These are phyloP conservation scores for Mycena sanguinolenta DNA, from an alignment of 768 basidiomycete genomes.

Conservation along the genomic window DNA sequence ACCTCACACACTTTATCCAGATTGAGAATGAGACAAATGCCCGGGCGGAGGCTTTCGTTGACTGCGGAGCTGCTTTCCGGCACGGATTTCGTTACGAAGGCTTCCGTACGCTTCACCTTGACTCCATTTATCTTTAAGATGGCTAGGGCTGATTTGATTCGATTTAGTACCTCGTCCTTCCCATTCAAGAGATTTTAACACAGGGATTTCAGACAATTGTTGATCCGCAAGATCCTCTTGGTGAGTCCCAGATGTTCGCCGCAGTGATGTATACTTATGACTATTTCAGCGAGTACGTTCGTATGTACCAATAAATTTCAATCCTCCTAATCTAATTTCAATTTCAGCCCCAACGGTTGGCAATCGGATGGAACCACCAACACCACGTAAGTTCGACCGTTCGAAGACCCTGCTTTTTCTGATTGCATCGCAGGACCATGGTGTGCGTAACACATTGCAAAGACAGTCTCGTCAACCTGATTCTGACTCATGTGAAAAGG, in stretches of 20 bases:
- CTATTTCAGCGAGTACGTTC: too few relatives aligned
- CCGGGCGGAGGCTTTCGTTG: constrained; percentile 65
- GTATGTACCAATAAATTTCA: too few relatives aligned
- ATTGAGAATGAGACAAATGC: constrained; percentile 43
- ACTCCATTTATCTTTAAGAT: not conserved
- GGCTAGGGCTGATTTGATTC: not conserved
- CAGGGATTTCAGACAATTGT: constrained; percentile 64
- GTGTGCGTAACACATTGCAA: too few relatives aligned
- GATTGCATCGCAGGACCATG: too few relatives aligned
- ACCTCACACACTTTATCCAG: constrained; percentile 47
- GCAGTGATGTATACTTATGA: too few relatives aligned
- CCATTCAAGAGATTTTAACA: constrained; percentile 59
- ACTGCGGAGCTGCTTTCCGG: constrained; percentile 56
- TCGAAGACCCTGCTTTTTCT: too few relatives aligned
- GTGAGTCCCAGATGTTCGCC: too few relatives aligned
- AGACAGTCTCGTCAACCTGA: too few relatives aligned
- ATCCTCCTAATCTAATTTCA: too few relatives aligned
- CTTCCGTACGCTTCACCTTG: constrained; percentile 42
- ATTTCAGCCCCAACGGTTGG: too few relatives aligned
- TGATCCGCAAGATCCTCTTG: constrained; percentile 65
- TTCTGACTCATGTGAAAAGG: not conserved
- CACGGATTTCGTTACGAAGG: constrained; percentile 58
- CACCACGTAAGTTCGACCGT: too few relatives aligned
- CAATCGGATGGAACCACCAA: too few relatives aligned
- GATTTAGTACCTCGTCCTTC: constrained; percentile 50